A percentile compares a stretch with the other conserved stretches of the same genome.
phyloP scores from a whole-genome alignment of 225 moss, liverwort and hornwort species.

The Marchantia paleacea region DNA sequence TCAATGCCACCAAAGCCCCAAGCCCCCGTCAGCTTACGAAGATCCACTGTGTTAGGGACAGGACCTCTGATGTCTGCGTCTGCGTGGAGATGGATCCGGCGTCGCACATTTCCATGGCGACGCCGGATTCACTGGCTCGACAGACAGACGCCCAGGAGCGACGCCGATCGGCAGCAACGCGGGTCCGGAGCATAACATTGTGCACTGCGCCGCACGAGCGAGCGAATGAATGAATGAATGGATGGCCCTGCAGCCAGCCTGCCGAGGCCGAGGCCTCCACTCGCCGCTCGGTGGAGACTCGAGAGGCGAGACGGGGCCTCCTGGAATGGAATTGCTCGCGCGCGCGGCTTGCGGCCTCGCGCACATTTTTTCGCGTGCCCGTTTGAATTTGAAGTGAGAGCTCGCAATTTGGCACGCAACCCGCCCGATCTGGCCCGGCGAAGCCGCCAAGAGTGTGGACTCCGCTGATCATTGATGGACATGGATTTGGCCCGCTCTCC shows the following conservation, averaged over 20 bases:
- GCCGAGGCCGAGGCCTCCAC: no score
- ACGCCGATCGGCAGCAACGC: conserved; percentile 21
- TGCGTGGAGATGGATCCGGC: neutral
- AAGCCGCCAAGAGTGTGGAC: conserved; percentile 26
- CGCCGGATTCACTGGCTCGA: neutral
- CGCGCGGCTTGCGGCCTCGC: no score
- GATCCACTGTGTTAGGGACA: conserved; percentile 35
- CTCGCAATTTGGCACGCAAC: neutral
- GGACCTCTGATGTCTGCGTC: conserved; percentile 16
- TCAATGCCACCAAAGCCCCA: conserved; percentile 33
- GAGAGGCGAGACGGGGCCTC: conserved; percentile 16
- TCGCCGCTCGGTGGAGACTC: conserved; percentile 4
- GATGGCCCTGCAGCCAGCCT: no score
- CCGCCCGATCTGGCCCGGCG: conserved; percentile 29
- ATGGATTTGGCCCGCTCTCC: conserved; percentile 6
- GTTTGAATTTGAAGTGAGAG: neutral
- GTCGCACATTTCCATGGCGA: no score
- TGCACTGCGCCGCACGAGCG: neutral
- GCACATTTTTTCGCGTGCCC: neutral
- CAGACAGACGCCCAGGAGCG: neutral
- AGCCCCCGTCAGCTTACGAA: conserved; percentile 23
- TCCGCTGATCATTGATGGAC: conserved; percentile 25
- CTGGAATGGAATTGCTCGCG: conserved; percentile 27
- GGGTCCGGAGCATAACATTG: conserved; percentile 35
- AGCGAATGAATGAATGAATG: neutral